Percentiles rank a stretch among this genome's conserved stretches.
These are phyloP conservation scores for Colletotrichum musae DNA, from an alignment of 2,329 filamentous ascomycete species.

Conservation along the genomic window DNA sequence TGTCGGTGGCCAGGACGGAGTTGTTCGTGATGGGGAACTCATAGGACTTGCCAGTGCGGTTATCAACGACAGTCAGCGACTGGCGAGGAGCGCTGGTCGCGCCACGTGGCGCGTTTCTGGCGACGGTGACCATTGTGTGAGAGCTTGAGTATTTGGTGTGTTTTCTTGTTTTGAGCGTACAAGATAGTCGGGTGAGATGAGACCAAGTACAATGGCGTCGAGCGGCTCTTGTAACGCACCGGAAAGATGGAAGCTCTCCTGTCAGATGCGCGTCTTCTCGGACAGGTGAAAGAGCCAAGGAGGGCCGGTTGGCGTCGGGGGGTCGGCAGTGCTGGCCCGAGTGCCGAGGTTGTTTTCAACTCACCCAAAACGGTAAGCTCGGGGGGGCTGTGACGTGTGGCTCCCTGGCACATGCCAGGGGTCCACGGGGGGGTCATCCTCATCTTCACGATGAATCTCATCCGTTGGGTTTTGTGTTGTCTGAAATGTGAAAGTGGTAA, in stretches of 20 bases:
- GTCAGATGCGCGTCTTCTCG: slow-evolving; percentile 5
- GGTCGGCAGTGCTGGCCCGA: slow-evolving; percentile 36
- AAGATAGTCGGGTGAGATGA: neutral
- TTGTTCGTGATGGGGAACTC: slow-evolving; percentile 65
- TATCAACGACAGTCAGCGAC: slow-evolving; percentile 62
- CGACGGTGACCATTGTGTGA: slow-evolving; percentile 30
- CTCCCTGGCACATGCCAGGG: slow-evolving; percentile 36
- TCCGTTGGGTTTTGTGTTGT: neutral
- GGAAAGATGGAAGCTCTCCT: slow-evolving; percentile 21
- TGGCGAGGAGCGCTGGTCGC: slow-evolving; percentile 43
- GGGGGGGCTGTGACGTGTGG: slow-evolving; percentile 5
- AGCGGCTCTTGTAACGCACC: slow-evolving; percentile 18
- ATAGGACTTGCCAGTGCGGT: slow-evolving; percentile 63
- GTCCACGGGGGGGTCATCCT: neutral
- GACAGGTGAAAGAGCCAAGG: slow-evolving; percentile 34
- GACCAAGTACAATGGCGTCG: slow-evolving; percentile 20
- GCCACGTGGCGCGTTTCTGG: slow-evolving; percentile 36
- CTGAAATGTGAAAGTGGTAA: neutral
- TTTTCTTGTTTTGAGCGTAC: too few species aligned
- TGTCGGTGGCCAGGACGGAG: slow-evolving; percentile 64
- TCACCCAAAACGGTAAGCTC: slow-evolving; percentile 28
- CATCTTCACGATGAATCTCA: neutral
- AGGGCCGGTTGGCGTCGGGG: slow-evolving; percentile 36
- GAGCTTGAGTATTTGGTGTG: neutral
- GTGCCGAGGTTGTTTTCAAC: slow-evolving; percentile 34